These are phyloP conservation scores for Fusarium aywerte DNA, from an alignment of 2,329 filamentous ascomycete genomes.

Conservation along the genomic window DNA sequence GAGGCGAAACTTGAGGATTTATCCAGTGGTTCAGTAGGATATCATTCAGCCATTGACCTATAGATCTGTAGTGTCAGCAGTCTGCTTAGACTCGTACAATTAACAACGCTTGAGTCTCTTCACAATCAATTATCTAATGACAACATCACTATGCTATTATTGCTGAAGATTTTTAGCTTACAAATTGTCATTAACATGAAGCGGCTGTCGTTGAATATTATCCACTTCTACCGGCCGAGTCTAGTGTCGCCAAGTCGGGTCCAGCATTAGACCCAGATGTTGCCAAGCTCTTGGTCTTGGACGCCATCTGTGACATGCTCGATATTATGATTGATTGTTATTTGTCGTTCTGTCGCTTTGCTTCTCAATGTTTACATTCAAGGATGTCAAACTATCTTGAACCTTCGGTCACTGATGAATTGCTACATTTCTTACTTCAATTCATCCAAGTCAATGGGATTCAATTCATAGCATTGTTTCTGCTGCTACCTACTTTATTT, in stretches of 20 bases:
- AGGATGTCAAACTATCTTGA: neutral
- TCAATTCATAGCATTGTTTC: too few species aligned
- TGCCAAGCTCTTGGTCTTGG: conserved; percentile 4
- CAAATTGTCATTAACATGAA: neutral
- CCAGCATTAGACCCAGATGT: neutral
- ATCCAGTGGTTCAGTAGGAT: too few species aligned
- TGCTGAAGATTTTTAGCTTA: neutral
- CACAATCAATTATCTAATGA: too few species aligned
- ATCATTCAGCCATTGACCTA: too few species aligned
- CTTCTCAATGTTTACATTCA: neutral
- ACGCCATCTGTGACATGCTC: too few species aligned
- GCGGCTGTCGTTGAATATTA: neutral
- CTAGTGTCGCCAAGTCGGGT: conserved; percentile 26
- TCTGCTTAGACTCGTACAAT: too few species aligned
- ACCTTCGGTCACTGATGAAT: neutral
- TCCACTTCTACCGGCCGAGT: neutral
- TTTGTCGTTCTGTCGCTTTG: neutral
- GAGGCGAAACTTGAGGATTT: neutral
- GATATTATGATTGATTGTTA: neutral
- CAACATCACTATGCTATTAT: too few species aligned
- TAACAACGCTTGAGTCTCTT: too few species aligned
- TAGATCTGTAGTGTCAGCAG: too few species aligned
- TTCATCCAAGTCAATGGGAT: neutral
- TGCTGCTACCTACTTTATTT: too few species aligned
- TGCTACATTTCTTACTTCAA: neutral